Percentiles rank a stretch among this genome's conserved stretches.
These are phyloP conservation scores for Aspergillus hiratsukae DNA, from an alignment of 2,329 filamentous ascomycete species.

Conservation along the genomic window DNA sequence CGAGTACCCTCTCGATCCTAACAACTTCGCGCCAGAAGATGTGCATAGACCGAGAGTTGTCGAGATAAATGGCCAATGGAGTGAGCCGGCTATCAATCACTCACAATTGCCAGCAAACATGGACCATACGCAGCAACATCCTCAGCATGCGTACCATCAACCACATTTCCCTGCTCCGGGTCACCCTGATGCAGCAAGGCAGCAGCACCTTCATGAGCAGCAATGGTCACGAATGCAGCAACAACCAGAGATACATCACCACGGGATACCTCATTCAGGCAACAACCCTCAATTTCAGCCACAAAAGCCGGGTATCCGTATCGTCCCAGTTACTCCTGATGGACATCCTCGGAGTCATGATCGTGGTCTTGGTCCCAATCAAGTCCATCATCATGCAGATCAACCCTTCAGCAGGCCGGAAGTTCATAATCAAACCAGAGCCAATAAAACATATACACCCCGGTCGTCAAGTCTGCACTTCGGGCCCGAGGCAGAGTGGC, in stretches of 20 bases:
- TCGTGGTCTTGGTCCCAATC: not conserved
- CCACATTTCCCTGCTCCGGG: conserved; percentile 3
- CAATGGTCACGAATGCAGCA: not conserved
- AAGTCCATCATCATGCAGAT: not conserved
- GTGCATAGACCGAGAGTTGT: conserved; percentile 2
- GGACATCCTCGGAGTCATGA: conserved; percentile 3
- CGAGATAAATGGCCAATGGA: conserved; percentile 1
- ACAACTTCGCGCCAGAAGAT: conserved; percentile 1
- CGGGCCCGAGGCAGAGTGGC: conserved; percentile 11
- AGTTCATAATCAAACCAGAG: not conserved
- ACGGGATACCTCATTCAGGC: not conserved
- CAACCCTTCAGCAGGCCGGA: not conserved
- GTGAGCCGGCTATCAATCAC: not conserved
- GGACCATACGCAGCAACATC: conserved; percentile 8
- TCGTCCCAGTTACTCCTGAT: not conserved
- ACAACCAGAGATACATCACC: not conserved
- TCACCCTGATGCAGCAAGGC: not conserved
- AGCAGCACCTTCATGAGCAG: conserved; percentile 3
- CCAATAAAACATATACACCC: not conserved
- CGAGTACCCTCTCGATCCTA: conserved; percentile 3
- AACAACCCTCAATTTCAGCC: conserved; percentile 1
- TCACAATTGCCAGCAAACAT: conserved; percentile 1
- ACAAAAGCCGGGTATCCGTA: conserved; percentile 1
- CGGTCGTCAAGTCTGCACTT: not conserved
- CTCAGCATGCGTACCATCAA: conserved; percentile 9